A percentile compares a stretch with the other conserved stretches of the same genome.
Conservation (phyloP, 2,329 filamentous ascomycete genomes). For the Pyricularia pennisetigena region DNA sequence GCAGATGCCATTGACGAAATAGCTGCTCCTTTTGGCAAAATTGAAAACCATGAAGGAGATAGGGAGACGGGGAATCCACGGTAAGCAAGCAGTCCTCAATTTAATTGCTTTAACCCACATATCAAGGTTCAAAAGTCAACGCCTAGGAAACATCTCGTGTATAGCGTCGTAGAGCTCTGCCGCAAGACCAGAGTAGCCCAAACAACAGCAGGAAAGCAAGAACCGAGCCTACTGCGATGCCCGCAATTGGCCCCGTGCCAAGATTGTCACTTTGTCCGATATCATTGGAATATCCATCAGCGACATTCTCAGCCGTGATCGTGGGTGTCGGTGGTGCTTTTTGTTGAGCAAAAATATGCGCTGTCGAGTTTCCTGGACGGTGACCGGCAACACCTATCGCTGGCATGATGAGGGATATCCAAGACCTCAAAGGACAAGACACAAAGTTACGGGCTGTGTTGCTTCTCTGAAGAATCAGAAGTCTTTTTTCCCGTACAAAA, state of each 20-base stretch:
- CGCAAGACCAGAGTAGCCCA: neutral
- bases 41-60: neutral
- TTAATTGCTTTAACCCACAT: neutral
- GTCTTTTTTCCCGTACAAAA: neutral
- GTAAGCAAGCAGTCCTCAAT: neutral
- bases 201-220: neutral
- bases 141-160: neutral
- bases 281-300: neutral
- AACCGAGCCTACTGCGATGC: neutral
- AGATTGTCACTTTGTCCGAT: neutral
- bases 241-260: neutral
- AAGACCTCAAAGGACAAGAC: neutral
- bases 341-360: neutral
- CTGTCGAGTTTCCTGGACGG: neutral
- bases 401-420: neutral
- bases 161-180: neutral
- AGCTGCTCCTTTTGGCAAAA: neutral
- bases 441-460: neutral
- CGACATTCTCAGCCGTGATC: neutral
- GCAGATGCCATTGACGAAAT: neutral
- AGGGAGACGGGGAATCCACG: too few species aligned
- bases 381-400: neutral
- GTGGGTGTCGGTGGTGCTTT: neutral
- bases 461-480: neutral
- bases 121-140: neutral